Conservation (phyloP, 768 basidiomycete species). For the Brasilioporus rufonigricans region DNA sequence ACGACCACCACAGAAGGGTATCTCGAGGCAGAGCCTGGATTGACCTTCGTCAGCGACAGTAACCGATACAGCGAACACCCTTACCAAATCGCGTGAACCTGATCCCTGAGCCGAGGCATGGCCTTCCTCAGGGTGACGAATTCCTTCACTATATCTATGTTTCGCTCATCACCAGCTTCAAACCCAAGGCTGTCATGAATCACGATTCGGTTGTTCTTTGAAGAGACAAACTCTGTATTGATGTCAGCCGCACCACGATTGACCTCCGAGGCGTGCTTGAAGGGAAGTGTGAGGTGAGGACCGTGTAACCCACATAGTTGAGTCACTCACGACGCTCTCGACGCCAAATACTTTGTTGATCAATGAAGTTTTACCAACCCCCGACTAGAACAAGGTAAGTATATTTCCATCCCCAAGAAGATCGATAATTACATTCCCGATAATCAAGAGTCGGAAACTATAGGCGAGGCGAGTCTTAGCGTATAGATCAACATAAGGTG, state of each 20-base stretch:
- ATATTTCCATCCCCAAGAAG: background rate
- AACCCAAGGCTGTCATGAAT: slow-evolving; percentile 20
- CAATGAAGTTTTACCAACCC: slow-evolving; percentile 16
- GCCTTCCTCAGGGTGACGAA: slow-evolving; percentile 7
- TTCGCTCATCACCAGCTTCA: slow-evolving; percentile 8
- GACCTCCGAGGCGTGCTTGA: slow-evolving; percentile 1
- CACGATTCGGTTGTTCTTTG: slow-evolving; percentile 12
- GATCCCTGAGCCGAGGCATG: slow-evolving; percentile 1
- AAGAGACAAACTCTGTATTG: slow-evolving; percentile 13
- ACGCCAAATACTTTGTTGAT: slow-evolving; percentile 15
- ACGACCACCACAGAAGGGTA: slow-evolving; percentile 13
- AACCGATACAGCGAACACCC: background rate
- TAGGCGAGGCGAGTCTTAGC: background rate
- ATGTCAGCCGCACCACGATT: slow-evolving; percentile 9
- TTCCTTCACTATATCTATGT: slow-evolving; percentile 1
- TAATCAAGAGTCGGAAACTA: slow-evolving; percentile 17
- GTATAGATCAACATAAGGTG: background rate
- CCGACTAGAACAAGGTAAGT: slow-evolving; percentile 6
- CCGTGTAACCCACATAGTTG: background rate
- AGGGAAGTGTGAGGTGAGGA: background rate
- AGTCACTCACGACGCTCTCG: slow-evolving; percentile 5
- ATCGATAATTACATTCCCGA: slow-evolving; percentile 9
- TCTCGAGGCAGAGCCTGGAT: slow-evolving; percentile 16
- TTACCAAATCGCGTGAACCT: slow-evolving; percentile 17
- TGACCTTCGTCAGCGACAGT: background rate